Evolutionary conservation across 1,284 basidiomycete species (phyloP).

Genomic region (Singerocomus inundabilis): DNA sequence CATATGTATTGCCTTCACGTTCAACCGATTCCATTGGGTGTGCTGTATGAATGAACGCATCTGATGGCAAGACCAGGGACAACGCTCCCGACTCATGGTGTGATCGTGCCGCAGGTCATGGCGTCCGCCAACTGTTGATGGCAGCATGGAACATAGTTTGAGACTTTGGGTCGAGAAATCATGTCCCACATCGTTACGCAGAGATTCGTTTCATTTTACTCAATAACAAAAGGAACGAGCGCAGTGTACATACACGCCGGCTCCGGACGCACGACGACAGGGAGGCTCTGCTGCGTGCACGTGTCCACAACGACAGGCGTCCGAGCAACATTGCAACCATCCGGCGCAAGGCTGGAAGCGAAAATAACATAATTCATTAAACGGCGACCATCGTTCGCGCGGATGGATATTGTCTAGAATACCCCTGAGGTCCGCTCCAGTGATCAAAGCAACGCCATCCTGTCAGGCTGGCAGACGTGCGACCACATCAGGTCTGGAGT

Average conservation of each 20-base stretch:
- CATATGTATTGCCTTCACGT: background rate
- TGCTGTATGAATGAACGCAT: background rate
- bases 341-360: background rate
- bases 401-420: background rate
- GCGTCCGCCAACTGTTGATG: background rate
- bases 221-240: no score
- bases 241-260: background rate
- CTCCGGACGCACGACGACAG: background rate
- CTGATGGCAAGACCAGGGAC: background rate
- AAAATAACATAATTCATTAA: slow-evolving; percentile 2
- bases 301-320: slow-evolving; percentile 1
- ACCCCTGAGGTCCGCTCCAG: slow-evolving; percentile 2
- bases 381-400: background rate
- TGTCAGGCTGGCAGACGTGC: slow-evolving; percentile 1
- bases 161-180: background rate
- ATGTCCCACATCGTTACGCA: background rate
- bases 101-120: background rate
- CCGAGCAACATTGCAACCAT: background rate
- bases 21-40: background rate
- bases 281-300: slow-evolving; percentile 1
- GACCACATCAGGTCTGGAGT: slow-evolving; percentile 9
- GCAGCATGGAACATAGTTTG: slow-evolving; percentile 6
- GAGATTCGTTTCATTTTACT: background rate
- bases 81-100: slow-evolving; percentile 4
- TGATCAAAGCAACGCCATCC: slow-evolving; percentile 1